Conservation (phyloP, 225 moss, liverwort and hornwort species). For the Polytrichum commune region DNA sequence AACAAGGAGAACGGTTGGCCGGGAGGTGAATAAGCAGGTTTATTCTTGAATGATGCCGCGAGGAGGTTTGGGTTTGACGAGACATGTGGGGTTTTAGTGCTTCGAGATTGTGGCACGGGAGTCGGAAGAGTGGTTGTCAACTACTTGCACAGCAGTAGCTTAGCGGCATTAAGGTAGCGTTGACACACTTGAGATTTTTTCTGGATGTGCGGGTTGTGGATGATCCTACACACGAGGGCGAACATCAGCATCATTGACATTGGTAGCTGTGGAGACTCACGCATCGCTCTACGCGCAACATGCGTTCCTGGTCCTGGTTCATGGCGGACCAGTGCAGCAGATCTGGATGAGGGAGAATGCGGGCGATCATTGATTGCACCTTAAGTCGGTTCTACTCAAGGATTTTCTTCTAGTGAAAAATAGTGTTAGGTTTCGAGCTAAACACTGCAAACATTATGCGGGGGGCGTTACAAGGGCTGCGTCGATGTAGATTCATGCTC, state of each 20-base stretch:
- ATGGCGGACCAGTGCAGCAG: slow-evolving; percentile 4
- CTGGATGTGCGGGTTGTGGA: neutral
- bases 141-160: too few species aligned
- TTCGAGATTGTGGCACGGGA: neutral
- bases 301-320: neutral
- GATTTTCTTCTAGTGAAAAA: neutral
- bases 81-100: neutral
- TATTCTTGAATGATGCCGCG: too few species aligned
- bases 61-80: neutral
- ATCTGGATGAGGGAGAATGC: neutral
- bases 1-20: neutral
- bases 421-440: neutral
- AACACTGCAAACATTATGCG: neutral
- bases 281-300: neutral
- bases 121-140: neutral
- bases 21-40: neutral
- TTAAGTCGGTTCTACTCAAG: neutral
- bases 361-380: neutral
- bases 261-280: neutral
- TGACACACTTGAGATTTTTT: neutral
- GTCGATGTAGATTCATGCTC: neutral
- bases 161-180: too few species aligned
- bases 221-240: neutral
- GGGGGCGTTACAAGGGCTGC: neutral
- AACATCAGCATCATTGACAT: neutral